Conservation (phyloP, 2,329 filamentous ascomycete species). For the Phialemoniopsis sp. region DNA sequence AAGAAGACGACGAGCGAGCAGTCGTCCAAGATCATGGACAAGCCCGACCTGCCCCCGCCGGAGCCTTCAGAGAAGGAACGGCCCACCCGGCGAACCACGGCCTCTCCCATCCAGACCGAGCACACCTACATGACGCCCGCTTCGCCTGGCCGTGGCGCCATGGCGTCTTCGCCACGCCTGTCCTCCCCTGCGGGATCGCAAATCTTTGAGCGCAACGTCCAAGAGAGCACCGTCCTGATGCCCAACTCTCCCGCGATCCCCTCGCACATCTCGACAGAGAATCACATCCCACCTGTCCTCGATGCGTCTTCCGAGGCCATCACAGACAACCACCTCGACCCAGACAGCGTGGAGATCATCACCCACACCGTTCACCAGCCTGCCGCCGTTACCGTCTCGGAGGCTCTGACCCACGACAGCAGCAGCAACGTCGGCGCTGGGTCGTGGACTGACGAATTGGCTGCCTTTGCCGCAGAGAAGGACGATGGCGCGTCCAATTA, state of each 20-base stretch:
- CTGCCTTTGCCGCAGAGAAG: constrained; percentile 44
- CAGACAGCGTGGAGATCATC: constrained; percentile 88
- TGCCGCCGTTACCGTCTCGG: constrained; percentile 64
- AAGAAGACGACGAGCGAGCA: constrained; percentile 40
- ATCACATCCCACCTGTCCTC: constrained; percentile 86
- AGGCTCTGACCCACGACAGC: constrained; percentile 30
- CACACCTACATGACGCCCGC: constrained; percentile 43
- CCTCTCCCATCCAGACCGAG: constrained; percentile 26
- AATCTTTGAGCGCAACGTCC: constrained; percentile 94
- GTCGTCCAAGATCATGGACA: constrained; percentile 22
- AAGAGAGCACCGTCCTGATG: constrained; percentile 61
- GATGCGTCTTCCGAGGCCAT: constrained; percentile 91
- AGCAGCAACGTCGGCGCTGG: constrained; percentile 24
- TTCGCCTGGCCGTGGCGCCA: constrained; percentile 57
- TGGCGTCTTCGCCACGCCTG: constrained; percentile 69
- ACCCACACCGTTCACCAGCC: constrained; percentile 83
- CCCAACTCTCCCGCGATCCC: constrained; percentile 84
- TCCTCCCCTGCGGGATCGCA: constrained; percentile 73
- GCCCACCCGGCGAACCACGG: constrained; percentile 27
- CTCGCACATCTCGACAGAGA: constrained; percentile 88
- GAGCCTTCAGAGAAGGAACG: constrained; percentile 16
- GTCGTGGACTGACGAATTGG: constrained; percentile 55
- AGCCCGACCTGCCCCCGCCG: constrained; percentile 12
- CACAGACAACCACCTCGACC: constrained; percentile 78
- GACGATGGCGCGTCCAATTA: constrained; percentile 64